Base-by-base conservation (phyloP, 1,284 basidiomycete genomes). In the Marasmius sp. region DNA sequence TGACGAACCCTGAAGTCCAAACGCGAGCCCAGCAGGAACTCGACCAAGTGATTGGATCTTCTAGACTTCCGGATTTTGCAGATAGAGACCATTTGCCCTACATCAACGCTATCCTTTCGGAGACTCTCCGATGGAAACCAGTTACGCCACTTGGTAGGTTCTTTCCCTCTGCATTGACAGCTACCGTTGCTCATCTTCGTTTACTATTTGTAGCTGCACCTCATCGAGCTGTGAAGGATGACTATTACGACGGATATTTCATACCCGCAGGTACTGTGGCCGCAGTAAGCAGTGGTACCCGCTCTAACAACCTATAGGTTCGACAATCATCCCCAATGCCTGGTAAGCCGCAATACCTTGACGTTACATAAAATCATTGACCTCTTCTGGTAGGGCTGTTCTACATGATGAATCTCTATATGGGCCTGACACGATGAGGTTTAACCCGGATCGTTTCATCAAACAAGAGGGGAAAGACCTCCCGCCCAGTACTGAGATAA, bases 101-200 rank as follows among this genome's bases (percentile, higher is more conserved):
- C 20, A 50, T 58, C 1, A n/a, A 58, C 14, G 57, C 57, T 2
- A 50, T 58, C 18, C 22, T 58, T n/a, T 18, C 33, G 39, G 57
- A 58, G n/a, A 37, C 49, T 14, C 34, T 58, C 12, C 36, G 57
- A 50, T 58, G 57, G 57, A 27, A 50, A 20, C 57, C 57, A 37
- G 47, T 39, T 10, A 36, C 39, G 14, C 57, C 57, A 38, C 18
- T 50, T 10, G 34, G 57, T 20, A 27, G n/a, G 41, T 43, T 43
- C n/a, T n/a, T 43, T 47, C 20, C 16, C 48, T 16, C 38, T 27
- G 27, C 27, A 27, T 27, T 27, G 27, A 27, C 39, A 16, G 1
- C 33, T 3, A n/a, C 36, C 8, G 12, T 9, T 48, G 7, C 9
- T 36, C 34, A 10, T 22, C 12, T n/a, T 18, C n/a, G 47, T 22